phyloP scores from a whole-genome alignment of 768 basidiomycete genomes.

The Lenzites betulinus region DNA sequence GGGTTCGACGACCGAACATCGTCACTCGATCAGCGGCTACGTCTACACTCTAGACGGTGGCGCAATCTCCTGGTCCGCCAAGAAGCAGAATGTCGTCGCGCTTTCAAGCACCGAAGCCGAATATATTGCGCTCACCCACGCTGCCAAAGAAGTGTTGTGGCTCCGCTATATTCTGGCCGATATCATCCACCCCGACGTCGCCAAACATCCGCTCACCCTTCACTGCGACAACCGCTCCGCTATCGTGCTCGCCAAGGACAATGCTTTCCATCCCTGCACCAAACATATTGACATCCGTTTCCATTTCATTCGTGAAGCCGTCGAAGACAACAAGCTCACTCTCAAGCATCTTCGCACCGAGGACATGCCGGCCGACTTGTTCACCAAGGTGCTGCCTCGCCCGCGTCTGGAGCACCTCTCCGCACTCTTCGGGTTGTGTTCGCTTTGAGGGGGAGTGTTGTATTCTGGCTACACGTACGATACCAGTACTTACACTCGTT shows the following conservation, averaged over 20 bases:
- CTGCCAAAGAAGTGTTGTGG: constrained; percentile 41
- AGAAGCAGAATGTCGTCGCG: constrained; percentile 40
- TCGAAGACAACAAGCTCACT: constrained; percentile 6
- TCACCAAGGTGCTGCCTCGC: constrained; percentile 36
- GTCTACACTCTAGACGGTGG: constrained; percentile 37
- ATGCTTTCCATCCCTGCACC: constrained; percentile 4
- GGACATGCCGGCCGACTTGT: constrained; percentile 34
- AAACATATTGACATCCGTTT: constrained; percentile 41
- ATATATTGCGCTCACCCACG: constrained; percentile 39
- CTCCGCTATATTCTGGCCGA: constrained; percentile 18
- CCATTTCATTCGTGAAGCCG: constrained; percentile 34
- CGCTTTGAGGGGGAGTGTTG: constrained; percentile 21
- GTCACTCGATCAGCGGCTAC: constrained; percentile 32
- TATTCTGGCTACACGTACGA: neutral
- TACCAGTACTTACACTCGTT: neutral
- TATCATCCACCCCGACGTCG: neutral
- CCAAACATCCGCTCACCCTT: neutral
- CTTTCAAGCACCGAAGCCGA: constrained; percentile 42
- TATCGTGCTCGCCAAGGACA: constrained; percentile 16
- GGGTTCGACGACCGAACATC: neutral
- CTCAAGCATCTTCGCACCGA: constrained; percentile 12
- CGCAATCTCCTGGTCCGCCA: constrained; percentile 42
- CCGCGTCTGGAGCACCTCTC: neutral
- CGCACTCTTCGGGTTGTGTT: neutral
- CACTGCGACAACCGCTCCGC: constrained; percentile 12